These are phyloP conservation scores for Cydonia oblonga DNA, from an alignment of 331 rosid species.

Conservation along the genomic window DNA sequence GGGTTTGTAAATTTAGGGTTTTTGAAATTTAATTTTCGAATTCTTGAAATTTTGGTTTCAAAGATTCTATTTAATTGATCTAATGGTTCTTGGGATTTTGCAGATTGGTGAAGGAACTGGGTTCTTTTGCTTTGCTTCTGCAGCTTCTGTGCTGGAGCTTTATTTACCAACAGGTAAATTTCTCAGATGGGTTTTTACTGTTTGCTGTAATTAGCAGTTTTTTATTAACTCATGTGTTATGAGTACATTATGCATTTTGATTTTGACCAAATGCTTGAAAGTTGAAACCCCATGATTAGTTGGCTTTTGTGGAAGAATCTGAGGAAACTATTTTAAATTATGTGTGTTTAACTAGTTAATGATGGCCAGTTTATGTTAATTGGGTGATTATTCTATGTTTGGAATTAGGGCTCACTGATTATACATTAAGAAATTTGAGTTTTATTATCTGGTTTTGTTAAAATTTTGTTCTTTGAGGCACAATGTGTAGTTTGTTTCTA, in stretches of 20 bases:
- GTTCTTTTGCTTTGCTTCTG: conserved; percentile 56
- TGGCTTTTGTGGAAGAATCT: conserved; percentile 3
- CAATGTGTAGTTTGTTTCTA: too few relatives aligned
- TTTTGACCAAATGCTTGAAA: background rate
- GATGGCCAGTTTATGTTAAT: background rate
- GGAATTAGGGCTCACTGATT: background rate
- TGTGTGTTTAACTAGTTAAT: background rate
- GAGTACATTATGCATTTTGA: conserved; percentile 1
- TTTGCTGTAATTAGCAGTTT: conserved; percentile 11
- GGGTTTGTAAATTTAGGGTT: too few relatives aligned
- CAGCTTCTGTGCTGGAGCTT: conserved; percentile 79
- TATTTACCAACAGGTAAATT: conserved; percentile 62
- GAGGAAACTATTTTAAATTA: background rate
- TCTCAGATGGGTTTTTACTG: conserved; percentile 20
- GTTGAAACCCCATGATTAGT: background rate
- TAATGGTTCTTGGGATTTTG: too few relatives aligned
- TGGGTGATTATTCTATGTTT: background rate
- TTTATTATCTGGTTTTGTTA: background rate
- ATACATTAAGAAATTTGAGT: background rate
- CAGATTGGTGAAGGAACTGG: conserved; percentile 30
- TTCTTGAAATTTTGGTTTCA: too few relatives aligned
- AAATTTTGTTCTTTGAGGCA: too few relatives aligned
- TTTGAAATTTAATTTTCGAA: too few relatives aligned
- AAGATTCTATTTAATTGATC: too few relatives aligned
- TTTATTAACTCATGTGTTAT: conserved; percentile 1